A percentile compares a stretch with the other conserved stretches of the same genome.
These are phyloP conservation scores for Citrus cavaleriei DNA, from an alignment of 345 rosid species.

Conservation along the genomic window DNA sequence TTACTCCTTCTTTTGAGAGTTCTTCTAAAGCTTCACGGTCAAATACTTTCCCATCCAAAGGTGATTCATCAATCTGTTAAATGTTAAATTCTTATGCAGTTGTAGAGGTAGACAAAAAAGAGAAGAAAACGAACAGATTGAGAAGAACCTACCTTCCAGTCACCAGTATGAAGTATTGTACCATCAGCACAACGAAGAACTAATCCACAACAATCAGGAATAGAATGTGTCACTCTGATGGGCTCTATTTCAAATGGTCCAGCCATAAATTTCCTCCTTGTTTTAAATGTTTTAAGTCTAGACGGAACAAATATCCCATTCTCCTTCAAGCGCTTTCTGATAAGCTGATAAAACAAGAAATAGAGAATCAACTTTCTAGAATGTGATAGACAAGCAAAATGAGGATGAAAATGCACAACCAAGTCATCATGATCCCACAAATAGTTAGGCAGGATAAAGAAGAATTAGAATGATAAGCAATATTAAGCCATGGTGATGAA, in stretches of 20 bases:
- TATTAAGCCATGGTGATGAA: neutral
- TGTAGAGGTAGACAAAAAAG: conserved; percentile 12
- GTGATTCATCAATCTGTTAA: conserved; percentile 90
- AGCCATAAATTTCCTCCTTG: conserved; percentile 71
- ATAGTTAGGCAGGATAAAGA: neutral
- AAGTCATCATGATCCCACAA: neutral
- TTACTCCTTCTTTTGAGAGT: conserved; percentile 96
- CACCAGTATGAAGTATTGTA: conserved; percentile 96
- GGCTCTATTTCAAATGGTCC: conserved; percentile 99
- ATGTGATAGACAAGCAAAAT: conserved; percentile 4
- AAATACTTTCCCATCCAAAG: conserved; percentile 83
- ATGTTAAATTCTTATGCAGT: conserved; percentile 22
- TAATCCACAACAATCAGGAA: conserved; percentile 97
- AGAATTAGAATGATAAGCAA: neutral
- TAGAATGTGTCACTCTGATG: conserved; percentile 90
- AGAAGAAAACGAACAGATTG: neutral
- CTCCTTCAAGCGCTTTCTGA: conserved; percentile 94
- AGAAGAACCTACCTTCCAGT: conserved; percentile 76
- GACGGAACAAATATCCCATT: conserved; percentile 87
- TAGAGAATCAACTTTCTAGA: conserved; percentile 5
- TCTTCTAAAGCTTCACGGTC: conserved; percentile 85
- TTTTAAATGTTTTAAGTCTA: conserved; percentile 71
- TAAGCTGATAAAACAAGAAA: conserved; percentile 52
- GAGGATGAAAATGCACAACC: neutral
- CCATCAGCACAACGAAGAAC: conserved; percentile 98